phyloP scores from a whole-genome alignment of 148 eudicot species.

The Camellia japonica region DNA sequence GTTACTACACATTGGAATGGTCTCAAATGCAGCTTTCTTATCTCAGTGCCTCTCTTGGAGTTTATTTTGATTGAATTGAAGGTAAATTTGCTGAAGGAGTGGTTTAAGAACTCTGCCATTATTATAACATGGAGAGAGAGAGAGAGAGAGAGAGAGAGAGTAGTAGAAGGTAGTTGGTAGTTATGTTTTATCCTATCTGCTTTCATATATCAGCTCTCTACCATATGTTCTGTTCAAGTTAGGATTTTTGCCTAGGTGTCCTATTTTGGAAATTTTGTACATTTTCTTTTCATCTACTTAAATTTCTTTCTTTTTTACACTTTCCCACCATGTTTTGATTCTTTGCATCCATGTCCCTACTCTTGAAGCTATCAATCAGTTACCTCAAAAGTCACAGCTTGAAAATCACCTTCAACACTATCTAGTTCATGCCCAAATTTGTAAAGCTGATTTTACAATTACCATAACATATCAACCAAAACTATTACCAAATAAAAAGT shows the following conservation, averaged over 20 bases:
- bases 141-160: slow-evolving; percentile 3
- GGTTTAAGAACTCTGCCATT: slow-evolving; percentile 50
- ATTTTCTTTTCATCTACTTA: background rate
- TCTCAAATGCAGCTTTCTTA: slow-evolving; percentile 25
- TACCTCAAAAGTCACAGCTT: background rate
- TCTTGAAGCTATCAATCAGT: background rate
- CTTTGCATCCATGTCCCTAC: background rate
- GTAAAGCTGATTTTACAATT: background rate
- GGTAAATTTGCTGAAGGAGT: slow-evolving; percentile 30
- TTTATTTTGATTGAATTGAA: slow-evolving; percentile 28
- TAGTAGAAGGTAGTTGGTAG: background rate
- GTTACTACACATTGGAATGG: slow-evolving; percentile 39
- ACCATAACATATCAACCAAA: too few relatives aligned
- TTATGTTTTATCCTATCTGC: slow-evolving; percentile 18
- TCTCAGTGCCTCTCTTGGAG: slow-evolving; percentile 16
- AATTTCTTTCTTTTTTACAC: background rate
- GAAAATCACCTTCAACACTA: background rate
- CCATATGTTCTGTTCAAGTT: background rate
- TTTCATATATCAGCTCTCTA: slow-evolving; percentile 14
- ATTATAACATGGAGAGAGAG: background rate
- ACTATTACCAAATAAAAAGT: background rate
- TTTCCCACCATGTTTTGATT: background rate
- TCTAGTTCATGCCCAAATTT: background rate
- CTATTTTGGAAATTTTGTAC: slow-evolving; percentile 6
- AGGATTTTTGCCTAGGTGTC: background rate